Evolutionary conservation across 2,329 filamentous ascomycete genomes (phyloP), one percentile per base, ranked within the genome.

Genomic region (Camillea tinctor): DNA sequence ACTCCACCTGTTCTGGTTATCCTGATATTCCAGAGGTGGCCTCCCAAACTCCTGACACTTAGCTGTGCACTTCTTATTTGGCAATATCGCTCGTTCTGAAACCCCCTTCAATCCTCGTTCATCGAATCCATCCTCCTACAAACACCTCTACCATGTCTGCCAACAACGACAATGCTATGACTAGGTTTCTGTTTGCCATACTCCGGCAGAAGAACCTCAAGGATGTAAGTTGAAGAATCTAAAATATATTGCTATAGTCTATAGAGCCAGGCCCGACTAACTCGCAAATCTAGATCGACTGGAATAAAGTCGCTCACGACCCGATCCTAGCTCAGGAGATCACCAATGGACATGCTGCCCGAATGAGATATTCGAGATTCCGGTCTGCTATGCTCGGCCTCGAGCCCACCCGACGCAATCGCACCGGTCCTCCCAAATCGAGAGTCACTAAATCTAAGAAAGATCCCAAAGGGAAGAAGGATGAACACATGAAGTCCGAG

Each of bases 321-420:
- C 82, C 83, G 20, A 77, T 84, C 53, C 76, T 87, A 9, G 64
- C 79, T 22, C 77, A 84, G 54, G 76, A 79, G 65, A 86, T 86
- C 60, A 79, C 82, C 63, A 87, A 86, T 67, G 84, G 84, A 51
- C 84, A 87, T 71, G 84, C 84, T 26, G 84, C 84, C 30, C 80
- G 84, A 53, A 87, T 87, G 84, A 78, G 84, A 57, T 87, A 81
- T 70, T 81, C 82, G 15, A 79, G 84, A 40, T 85, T 85, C 68
- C 74, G 76, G 24, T 69, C 75, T 9, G 73, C 79, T 11, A 78
- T 86, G 68, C 70, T 79, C 8, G 80, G 80, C 23, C 72, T 78
- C 50, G 78, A 82, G 67, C 79, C 82, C 9, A 77, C 80, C 62
- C 80, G 77, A 68, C 77, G 81, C 23, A 78, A 77, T 66, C 76